Conservation (phyloP, 257 asterid genomes). For the Solanum megistacrolobum region DNA sequence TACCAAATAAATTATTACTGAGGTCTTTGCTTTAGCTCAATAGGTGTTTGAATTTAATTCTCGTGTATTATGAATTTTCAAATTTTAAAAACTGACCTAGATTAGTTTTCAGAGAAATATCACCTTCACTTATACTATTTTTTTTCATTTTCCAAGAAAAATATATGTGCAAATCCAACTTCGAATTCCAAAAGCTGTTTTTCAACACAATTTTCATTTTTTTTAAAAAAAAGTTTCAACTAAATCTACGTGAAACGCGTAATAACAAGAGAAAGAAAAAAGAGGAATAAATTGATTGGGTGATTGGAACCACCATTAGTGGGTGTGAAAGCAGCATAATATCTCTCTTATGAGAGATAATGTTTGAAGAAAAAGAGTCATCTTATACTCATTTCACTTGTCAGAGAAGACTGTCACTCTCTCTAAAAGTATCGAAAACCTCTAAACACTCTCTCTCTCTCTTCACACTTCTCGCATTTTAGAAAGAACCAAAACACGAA, state of each 20-base stretch:
- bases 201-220: neutral
- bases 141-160: too few species aligned
- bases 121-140: too few species aligned
- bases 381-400: neutral
- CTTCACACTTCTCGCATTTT: neutral
- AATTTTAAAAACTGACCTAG: too few species aligned
- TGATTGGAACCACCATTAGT: neutral
- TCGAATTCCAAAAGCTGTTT: neutral
- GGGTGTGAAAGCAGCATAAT: neutral
- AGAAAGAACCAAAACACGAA: neutral
- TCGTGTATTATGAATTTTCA: too few species aligned
- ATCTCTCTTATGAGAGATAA: neutral
- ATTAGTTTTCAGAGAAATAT: too few species aligned
- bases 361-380: neutral
- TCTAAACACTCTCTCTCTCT: neutral
- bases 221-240: neutral
- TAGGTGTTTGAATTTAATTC: too few species aligned
- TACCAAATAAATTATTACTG: neutral
- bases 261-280: neutral
- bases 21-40: too few species aligned
- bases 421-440: neutral
- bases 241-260: too few species aligned
- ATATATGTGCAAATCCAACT: neutral
- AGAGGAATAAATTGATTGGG: neutral
- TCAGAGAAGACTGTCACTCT: slow-evolving; percentile 4